A percentile compares a stretch with the other conserved stretches of the same genome.
Evolutionary conservation across 805 yeast genomes (phyloP).

Genomic region (Monosporozyma yasuniensis): DNA sequence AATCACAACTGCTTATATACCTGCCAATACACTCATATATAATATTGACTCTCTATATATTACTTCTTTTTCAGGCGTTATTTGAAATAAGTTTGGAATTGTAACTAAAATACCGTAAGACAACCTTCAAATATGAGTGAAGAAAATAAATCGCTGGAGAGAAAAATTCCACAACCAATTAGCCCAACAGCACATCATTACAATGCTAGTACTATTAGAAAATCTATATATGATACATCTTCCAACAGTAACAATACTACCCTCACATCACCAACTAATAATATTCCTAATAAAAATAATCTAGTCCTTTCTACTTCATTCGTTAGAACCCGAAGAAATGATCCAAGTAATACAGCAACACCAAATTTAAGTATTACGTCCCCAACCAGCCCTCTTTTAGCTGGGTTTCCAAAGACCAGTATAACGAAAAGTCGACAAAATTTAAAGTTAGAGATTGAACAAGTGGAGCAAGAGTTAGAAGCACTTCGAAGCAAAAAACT

Average conservation of each 20-base stretch:
- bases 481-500: conserved; percentile 18
- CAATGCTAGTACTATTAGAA: not conserved
- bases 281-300: conserved; percentile 12
- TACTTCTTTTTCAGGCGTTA: too few species aligned
- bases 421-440: conserved; percentile 15
- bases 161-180: not conserved
- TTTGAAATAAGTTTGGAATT: too few species aligned
- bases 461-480: conserved; percentile 16
- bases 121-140: not conserved
- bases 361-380: conserved; percentile 10
- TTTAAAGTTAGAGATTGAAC: conserved; percentile 18
- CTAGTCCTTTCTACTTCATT: conserved; percentile 29
- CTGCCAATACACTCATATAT: too few species aligned
- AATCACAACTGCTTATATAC: not conserved
- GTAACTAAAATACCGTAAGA: too few species aligned
- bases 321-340: conserved; percentile 23
- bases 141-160: not conserved
- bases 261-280: conserved; percentile 2
- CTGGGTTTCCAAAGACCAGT: conserved; percentile 18
- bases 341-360: conserved; percentile 1
- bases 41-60: too few species aligned
- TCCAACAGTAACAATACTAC: not conserved
- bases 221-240: not conserved
- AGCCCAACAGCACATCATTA: not conserved
- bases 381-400: conserved; percentile 24